A percentile compares a stretch with the other conserved stretches of the same genome.
Conservation (phyloP, 331 rosid species). For the Erythrophleum ivorense region DNA sequence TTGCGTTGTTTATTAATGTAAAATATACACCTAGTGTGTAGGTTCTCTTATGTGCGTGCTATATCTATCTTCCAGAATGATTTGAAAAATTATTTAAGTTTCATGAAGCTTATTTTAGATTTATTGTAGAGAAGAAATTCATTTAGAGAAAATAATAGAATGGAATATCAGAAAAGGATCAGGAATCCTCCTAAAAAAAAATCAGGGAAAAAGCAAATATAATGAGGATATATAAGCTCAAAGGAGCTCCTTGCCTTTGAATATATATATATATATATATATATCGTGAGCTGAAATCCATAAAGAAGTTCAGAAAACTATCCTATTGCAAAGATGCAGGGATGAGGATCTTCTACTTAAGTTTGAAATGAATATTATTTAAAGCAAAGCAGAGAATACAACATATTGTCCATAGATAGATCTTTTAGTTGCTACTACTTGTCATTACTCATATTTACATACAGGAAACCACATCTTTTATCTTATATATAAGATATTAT, state of each 20-base stretch:
- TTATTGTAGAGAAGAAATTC: background rate
- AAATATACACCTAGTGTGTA: background rate
- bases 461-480: background rate
- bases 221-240: background rate
- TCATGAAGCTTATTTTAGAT: background rate
- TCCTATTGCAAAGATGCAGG: background rate
- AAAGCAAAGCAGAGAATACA: background rate
- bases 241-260: background rate
- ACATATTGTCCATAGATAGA: background rate
- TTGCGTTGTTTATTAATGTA: background rate
- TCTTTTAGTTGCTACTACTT: background rate
- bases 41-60: background rate
- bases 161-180: background rate
- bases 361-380: background rate
- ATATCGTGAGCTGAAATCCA: background rate
- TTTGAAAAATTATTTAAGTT: background rate
- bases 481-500: constrained; percentile 18
- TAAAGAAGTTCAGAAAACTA: background rate
- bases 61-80: background rate
- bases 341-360: background rate
- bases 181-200: background rate
- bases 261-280: background rate
- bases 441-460: constrained; percentile 15
- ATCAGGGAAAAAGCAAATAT: background rate
- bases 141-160: background rate